Conservation (phyloP, 768 basidiomycete genomes). For the Mycena chlorophos region DNA sequence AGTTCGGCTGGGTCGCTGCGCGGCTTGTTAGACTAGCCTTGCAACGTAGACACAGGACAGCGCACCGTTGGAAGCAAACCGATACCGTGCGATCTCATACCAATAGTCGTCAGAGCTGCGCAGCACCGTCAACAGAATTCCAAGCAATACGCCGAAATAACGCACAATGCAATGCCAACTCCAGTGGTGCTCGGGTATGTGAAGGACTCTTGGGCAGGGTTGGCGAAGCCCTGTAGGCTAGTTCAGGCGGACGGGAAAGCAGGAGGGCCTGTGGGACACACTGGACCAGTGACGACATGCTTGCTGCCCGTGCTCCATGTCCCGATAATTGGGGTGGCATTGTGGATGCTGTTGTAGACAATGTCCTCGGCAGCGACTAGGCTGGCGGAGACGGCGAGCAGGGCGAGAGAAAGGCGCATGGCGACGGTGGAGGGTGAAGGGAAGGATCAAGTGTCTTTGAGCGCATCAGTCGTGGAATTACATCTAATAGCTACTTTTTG, state of each 20-base stretch:
- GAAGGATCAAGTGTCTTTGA: not conserved
- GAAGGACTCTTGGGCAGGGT: constrained; percentile 81
- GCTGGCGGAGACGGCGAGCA: constrained; percentile 40
- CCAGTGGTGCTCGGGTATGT: constrained; percentile 84
- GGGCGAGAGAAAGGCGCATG: constrained; percentile 45
- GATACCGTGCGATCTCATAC: constrained; percentile 90
- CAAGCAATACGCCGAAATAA: constrained; percentile 13
- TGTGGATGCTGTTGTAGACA: constrained; percentile 49
- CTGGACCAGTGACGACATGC: constrained; percentile 77
- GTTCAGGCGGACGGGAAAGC: not conserved
- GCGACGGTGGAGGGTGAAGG: constrained; percentile 6
- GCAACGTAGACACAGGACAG: constrained; percentile 3
- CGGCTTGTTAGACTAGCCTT: not conserved
- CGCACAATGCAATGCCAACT: constrained; percentile 87
- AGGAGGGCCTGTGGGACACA: constrained; percentile 44
- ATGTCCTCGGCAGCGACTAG: constrained; percentile 40
- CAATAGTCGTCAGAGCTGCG: constrained; percentile 67
- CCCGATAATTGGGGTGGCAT: constrained; percentile 69
- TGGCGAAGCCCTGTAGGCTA: constrained; percentile 70
- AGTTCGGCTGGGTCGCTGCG: constrained; percentile 77
- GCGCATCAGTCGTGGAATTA: not conserved
- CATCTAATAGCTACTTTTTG: constrained; percentile 10
- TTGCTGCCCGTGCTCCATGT: constrained; percentile 86
- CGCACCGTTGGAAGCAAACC: constrained; percentile 84
- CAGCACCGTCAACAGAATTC: constrained; percentile 9